These are phyloP conservation scores for Cercospora zeae-maydis DNA, from an alignment of 2,329 filamentous ascomycete genomes.

Conservation along the genomic window DNA sequence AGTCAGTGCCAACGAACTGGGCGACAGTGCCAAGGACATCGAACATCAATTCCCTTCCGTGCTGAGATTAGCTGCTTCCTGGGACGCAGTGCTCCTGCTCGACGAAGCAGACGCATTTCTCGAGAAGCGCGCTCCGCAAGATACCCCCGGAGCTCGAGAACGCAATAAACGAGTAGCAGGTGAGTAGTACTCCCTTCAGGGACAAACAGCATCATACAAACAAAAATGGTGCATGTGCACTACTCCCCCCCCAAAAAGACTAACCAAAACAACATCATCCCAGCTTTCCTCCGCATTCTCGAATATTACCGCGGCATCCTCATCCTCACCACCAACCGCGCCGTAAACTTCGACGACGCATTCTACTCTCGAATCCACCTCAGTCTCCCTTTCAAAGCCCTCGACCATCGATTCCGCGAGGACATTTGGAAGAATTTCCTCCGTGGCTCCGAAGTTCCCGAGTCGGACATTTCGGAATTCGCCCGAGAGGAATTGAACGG, in stretches of 20 bases:
- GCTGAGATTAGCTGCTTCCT: slow-evolving; percentile 22
- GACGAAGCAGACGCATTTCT: slow-evolving; percentile 43
- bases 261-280: neutral
- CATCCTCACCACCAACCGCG: slow-evolving; percentile 41
- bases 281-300: slow-evolving; percentile 38
- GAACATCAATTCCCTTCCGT: slow-evolving; percentile 21
- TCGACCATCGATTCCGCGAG: slow-evolving; percentile 32
- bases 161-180: slow-evolving; percentile 26
- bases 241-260: too few species aligned
- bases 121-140: slow-evolving; percentile 12
- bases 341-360: slow-evolving; percentile 38
- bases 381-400: slow-evolving; percentile 22
- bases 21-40: slow-evolving; percentile 21
- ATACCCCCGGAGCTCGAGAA: slow-evolving; percentile 14
- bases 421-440: slow-evolving; percentile 77
- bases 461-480: slow-evolving; percentile 10
- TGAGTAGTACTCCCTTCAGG: slow-evolving; percentile 14
- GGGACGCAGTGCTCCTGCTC: slow-evolving; percentile 37
- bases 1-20: slow-evolving; percentile 17
- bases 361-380: slow-evolving; percentile 38
- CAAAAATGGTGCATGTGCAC: too few species aligned
- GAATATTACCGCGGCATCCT: slow-evolving; percentile 40
- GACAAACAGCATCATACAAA: neutral
- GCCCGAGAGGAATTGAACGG: slow-evolving; percentile 17
- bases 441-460: slow-evolving; percentile 5